These are phyloP conservation scores for Erythrophleum ivorense DNA, from an alignment of 331 rosid species.

Conservation along the genomic window DNA sequence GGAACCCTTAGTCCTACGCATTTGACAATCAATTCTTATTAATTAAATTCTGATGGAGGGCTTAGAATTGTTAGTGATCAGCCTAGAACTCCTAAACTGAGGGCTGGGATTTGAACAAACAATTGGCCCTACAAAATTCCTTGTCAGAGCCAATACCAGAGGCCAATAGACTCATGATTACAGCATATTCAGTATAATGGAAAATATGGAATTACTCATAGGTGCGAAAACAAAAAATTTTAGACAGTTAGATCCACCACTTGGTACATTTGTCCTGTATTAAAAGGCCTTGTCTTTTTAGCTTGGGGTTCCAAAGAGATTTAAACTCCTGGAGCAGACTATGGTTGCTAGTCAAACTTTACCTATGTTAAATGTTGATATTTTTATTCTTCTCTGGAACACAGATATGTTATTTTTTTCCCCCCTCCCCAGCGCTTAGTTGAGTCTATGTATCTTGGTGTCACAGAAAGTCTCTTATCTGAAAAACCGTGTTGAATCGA, in stretches of 20 bases:
- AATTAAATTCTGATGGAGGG: neutral
- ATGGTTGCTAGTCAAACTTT: neutral
- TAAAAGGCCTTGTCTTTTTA: slow-evolving; percentile 3
- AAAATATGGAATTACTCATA: neutral
- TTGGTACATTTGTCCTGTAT: slow-evolving; percentile 19
- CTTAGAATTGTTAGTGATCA: slow-evolving; percentile 16
- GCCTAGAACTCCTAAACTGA: neutral
- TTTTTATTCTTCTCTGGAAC: slow-evolving; percentile 6
- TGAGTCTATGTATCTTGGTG: slow-evolving; percentile 25
- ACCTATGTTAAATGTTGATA: neutral
- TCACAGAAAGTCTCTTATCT: slow-evolving; percentile 78
- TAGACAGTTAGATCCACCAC: neutral
- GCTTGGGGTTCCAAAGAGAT: slow-evolving; percentile 11
- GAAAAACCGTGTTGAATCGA: slow-evolving; percentile 76
- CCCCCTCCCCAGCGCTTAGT: slow-evolving; percentile 11
- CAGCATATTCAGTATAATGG: slow-evolving; percentile 1
- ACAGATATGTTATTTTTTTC: neutral
- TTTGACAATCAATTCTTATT: neutral
- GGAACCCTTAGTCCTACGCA: neutral
- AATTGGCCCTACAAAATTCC: too few species aligned
- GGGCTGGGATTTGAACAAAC: too few species aligned
- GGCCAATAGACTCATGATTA: neutral
- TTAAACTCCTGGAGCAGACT: neutral
- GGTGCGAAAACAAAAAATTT: slow-evolving; percentile 14
- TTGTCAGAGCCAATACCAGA: too few species aligned